Evolutionary conservation across 495 filamentous ascomycete genomes (phyloP), one percentile per base, ranked within the genome.

Genomic region (Cairneyella variabilis): DNA sequence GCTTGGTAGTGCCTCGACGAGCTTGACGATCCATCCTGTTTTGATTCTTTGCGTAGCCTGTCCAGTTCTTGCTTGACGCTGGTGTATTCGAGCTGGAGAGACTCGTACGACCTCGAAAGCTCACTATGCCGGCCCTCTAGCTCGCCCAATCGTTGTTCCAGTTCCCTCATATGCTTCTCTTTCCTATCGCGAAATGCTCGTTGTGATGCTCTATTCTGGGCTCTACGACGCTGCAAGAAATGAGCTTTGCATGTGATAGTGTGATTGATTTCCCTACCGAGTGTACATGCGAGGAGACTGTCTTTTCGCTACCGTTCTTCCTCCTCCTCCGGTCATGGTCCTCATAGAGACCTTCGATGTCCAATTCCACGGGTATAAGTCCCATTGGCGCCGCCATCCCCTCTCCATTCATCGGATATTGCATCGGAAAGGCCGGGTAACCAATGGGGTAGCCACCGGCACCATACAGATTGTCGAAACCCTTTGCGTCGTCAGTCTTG

Each of bases 101-200:
- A 58, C 18, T 60, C 61, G 23, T 64, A 64, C 3, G 61, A 64
- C 27, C 44, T 52, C 14, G 78, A 72, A 20, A 82, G 79, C 38
- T 75, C 54, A 14, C n/a, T 58, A 32, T 64, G 58, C 16, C 55
- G 53, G 2, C 57, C 54, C 25, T 64, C 58, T 27, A 87, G 75
- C 34, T 69, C 73, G 53, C 66, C 74, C 54, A 89, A 78, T 67
- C 85, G 85, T 25, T 81, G 69, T 67, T 97, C 92, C n/a, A 97
- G 84, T 48, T 96, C 91, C 64, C 86, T 86, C 50, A 96, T 90
- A 62, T 93, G 91, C 36, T 85, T 83, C 64, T 97, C 92, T 69
- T 97, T 97, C 56, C 92, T 86, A 66, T 97, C 92, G 42, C 92
- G 87, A 67, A 97, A 97, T 34, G 92, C 92, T 62, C 92, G 85